Conservation (phyloP, 2,329 filamentous ascomycete genomes). For the Coniochaeta prunicola region DNA sequence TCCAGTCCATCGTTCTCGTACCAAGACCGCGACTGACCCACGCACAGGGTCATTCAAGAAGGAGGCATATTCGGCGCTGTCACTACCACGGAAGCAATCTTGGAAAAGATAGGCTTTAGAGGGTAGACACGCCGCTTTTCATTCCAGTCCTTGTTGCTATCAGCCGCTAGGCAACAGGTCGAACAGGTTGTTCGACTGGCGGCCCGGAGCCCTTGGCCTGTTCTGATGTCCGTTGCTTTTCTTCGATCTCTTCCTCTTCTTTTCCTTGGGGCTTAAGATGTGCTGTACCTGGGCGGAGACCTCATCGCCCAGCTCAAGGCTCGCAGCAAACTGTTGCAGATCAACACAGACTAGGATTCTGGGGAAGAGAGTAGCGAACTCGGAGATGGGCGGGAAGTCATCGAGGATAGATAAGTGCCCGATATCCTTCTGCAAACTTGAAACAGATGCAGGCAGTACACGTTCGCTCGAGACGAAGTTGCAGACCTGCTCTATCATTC, state of each 20-base stretch:
- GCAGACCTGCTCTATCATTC: conserved; percentile 45
- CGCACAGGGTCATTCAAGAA: conserved; percentile 18
- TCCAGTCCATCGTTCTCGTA: no score
- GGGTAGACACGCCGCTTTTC: background rate
- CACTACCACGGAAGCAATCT: conserved; percentile 6
- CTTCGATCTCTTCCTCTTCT: background rate
- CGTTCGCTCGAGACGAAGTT: conserved; percentile 19
- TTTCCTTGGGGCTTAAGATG: background rate
- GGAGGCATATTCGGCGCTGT: conserved; percentile 28
- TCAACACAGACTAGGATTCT: conserved; percentile 6
- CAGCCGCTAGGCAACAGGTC: background rate
- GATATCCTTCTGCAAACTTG: background rate
- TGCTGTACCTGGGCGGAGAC: background rate
- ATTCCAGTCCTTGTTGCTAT: background rate
- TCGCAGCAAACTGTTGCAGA: background rate
- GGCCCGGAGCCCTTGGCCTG: background rate
- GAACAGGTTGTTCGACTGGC: background rate
- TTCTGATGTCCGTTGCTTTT: background rate
- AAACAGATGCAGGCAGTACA: background rate
- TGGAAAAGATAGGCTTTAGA: background rate
- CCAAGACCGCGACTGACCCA: background rate
- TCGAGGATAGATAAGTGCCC: background rate
- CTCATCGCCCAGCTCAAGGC: background rate
- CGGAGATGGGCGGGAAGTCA: conserved; percentile 7
- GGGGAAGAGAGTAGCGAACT: conserved; percentile 9